Conservation (phyloP, 2,329 filamentous ascomycete genomes). For the Trichophaea hybrida region DNA sequence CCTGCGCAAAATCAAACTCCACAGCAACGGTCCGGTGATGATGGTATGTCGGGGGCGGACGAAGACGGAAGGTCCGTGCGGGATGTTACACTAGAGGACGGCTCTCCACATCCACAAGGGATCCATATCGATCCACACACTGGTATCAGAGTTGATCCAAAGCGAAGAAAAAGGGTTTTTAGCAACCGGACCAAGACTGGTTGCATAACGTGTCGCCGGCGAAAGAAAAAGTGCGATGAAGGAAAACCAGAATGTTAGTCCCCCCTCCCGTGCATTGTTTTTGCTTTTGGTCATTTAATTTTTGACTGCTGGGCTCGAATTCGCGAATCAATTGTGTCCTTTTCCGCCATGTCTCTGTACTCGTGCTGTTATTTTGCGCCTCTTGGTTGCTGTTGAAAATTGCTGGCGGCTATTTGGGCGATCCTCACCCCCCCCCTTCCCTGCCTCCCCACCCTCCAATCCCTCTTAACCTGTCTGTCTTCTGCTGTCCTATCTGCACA, state of each 20-base stretch:
- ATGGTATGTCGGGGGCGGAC: slow-evolving; percentile 7
- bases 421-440: no score
- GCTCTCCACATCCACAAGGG: slow-evolving; percentile 6
- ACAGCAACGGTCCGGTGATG: slow-evolving; percentile 17
- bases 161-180: slow-evolving; percentile 34
- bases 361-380: no score
- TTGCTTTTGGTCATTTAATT: slow-evolving; percentile 6
- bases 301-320: slow-evolving; percentile 7
- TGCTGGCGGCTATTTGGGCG: no score
- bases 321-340: no score
- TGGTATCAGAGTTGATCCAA: slow-evolving; percentile 30
- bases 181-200: slow-evolving; percentile 48
- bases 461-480: no score
- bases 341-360: no score
- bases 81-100: slow-evolving; percentile 12
- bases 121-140: slow-evolving; percentile 12
- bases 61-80: slow-evolving; percentile 17
- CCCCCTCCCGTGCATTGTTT: slow-evolving; percentile 3
- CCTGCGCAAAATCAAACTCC: slow-evolving; percentile 5
- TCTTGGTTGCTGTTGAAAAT: no score
- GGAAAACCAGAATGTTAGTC: slow-evolving; percentile 50
- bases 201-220: slow-evolving; percentile 51
- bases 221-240: slow-evolving; percentile 62
- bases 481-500: background rate
- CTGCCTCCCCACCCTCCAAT: no score